Base-by-base conservation (phyloP, 73 alveolate species). In the Uronychia setigera region DNA sequence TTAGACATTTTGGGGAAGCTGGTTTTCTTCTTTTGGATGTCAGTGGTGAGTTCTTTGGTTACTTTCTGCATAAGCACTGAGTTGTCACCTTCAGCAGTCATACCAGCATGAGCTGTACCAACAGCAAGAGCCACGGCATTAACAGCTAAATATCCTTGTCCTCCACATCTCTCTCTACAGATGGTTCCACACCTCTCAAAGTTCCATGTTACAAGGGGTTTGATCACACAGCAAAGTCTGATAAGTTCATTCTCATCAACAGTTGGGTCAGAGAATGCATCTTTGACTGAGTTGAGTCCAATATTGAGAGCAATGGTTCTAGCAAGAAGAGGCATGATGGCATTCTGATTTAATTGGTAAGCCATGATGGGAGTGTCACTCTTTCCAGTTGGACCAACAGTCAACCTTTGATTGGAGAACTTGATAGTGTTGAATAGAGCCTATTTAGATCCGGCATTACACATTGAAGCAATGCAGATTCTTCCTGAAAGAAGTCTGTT, bases 51-150 rank as follows among this genome's bases (percentile, higher is more conserved):
- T 19, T 92, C 96, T 67, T 92, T 92, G 27, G 89, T 91, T 26
- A 92, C 91, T 78, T 92, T 92, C 35, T 81, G 85, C 96, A 88
- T 88, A 14, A 92, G 83, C 0, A 92, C 96, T 0, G 90, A 33
- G 85, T 88, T 88, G 81, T 92, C 96, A 14, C 96, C 96, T 67
- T 92, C 96, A 0, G 96, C 96, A 25, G 96, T 92, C 86, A 92
- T 92, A 29, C 93, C 94, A 59, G 97, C 94, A 76, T 92, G 97
- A 75, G 95, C 88, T 25, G 80, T 59, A 29, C 87, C 86, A 0
- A 77, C 11, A 32, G 77, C 58, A 33, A 74, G 90, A 1, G 93
- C 94, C 28, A 92, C 79, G 29, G 87, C 33, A 46, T 92, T 92
- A 79, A 83, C 85, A 26, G 93, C 85, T 0, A 92, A 77, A 81